Conservation (phyloP, 148 eudicot species). For the Linanthus parryae region DNA sequence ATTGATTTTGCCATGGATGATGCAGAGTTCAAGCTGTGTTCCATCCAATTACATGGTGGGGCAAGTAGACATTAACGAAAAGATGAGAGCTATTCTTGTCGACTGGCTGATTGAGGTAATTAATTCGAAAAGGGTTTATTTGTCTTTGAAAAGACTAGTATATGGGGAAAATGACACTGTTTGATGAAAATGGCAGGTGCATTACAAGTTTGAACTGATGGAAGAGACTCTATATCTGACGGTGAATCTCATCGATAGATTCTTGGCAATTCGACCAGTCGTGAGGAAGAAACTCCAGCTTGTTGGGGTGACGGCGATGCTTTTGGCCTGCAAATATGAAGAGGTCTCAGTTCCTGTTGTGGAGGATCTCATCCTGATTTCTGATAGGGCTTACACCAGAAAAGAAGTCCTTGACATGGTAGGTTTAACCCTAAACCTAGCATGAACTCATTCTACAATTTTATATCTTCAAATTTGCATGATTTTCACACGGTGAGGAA, state of each 20-base stretch:
- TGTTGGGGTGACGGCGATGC: constrained; percentile 16
- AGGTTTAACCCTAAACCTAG: too few species aligned
- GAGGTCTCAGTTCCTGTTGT: constrained; percentile 12
- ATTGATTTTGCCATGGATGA: neutral
- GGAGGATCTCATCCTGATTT: constrained; percentile 12
- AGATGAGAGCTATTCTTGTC: constrained; percentile 73
- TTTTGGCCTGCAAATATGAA: constrained; percentile 20
- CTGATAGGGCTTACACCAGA: constrained; percentile 15
- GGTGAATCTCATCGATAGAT: constrained; percentile 13
- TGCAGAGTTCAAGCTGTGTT: constrained; percentile 47
- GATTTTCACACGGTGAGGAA: too few species aligned
- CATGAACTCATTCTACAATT: too few species aligned
- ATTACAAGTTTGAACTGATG: constrained; percentile 52
- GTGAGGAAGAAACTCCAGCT: constrained; percentile 14
- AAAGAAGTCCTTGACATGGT: constrained; percentile 15
- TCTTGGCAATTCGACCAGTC: constrained; percentile 5
- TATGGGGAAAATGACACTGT: neutral
- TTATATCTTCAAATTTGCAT: too few species aligned
- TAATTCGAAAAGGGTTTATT: neutral
- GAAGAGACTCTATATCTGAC: constrained; percentile 16
- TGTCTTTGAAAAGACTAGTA: neutral
- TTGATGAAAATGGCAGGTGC: constrained; percentile 26
- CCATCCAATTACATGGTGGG: constrained; percentile 46
- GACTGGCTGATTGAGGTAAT: constrained; percentile 86
- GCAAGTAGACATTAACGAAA: constrained; percentile 60